Evolutionary conservation across 163 green algal genomes (phyloP), one percentile per base, ranked within the genome.

Genomic region (Scenedesmus sp.): DNA sequence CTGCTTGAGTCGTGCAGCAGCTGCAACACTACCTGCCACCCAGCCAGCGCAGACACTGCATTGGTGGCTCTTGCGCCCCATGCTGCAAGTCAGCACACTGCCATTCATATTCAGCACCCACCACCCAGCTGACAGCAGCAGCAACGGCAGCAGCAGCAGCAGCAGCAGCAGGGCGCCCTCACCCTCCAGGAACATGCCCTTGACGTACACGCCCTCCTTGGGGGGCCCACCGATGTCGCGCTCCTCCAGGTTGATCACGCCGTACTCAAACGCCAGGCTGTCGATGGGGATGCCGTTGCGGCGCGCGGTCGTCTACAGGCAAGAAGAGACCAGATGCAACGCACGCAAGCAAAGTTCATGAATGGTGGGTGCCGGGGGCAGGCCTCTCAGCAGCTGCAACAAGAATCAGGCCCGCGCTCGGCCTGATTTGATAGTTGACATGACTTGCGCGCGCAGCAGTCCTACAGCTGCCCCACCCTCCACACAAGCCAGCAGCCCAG

Each of bases 131-230:
- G 46, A 1, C 3, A 56, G 34, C 77, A 84, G 7, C 34, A 60
- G 77, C 34, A 56, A 10, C 77, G 59, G 34, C 7, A 13, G 70
- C 77, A 26, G 46, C 34, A 59, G 76, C 67, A 18, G 9, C 66
- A 26, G 5, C 3, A 83, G 62, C 62, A 73, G 62, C 12, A 73
- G 62, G 16, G 66, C 16, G 4, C 26, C 10, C 88, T 84, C 79
- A 94, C 93, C 96, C 85, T 99, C 97, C 52, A 99, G 92, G 93
- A 96, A 99, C 87, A 98, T 94, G 10, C 97, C 97, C 91, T 96
- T 96, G 86, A 99, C 92, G 92, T 98, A 98, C 84, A 98, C 97
- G 54, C 97, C 97, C 89, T 98, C 97, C 85, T 97, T 97, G 54
- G 97, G 97, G 60, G 95, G 92, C 73, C 93, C 87, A 23, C 73